phyloP scores from a whole-genome alignment of 164 flowering plant genomes.

The Cinnamomum micranthum region DNA sequence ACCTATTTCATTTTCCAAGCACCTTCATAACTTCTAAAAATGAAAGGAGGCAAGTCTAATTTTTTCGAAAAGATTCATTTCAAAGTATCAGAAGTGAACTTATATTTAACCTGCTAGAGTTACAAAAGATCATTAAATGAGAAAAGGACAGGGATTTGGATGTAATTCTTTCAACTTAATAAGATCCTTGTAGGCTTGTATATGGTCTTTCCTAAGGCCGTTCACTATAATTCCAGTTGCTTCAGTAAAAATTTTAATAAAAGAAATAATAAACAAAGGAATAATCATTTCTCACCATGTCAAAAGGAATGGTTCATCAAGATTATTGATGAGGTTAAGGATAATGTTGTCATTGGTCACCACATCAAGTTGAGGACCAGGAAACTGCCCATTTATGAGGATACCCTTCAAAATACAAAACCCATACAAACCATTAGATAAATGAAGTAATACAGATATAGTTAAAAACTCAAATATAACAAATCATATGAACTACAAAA shows the following conservation, averaged over 20 bases:
- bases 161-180: too few relatives aligned
- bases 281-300: slow-evolving; percentile 56
- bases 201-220: background rate
- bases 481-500: too few relatives aligned
- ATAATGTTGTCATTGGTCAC: slow-evolving; percentile 89
- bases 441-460: background rate
- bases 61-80: too few relatives aligned
- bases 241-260: background rate
- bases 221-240: background rate
- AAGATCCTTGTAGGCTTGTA: too few relatives aligned
- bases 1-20: too few relatives aligned
- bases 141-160: too few relatives aligned
- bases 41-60: too few relatives aligned
- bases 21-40: too few relatives aligned
- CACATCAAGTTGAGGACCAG: slow-evolving; percentile 80
- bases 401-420: slow-evolving; percentile 55
- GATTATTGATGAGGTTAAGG: slow-evolving; percentile 72
- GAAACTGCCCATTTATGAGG: slow-evolving; percentile 95
- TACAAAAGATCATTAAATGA: too few relatives aligned
- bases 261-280: background rate
- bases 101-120: too few relatives aligned
- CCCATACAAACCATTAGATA: background rate
- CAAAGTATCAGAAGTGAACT: too few relatives aligned
- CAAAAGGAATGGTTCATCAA: slow-evolving; percentile 83
- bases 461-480: too few relatives aligned